These are phyloP conservation scores for Sporisorium sorghi DNA, from an alignment of 1,284 basidiomycete genomes.

Conservation along the genomic window DNA sequence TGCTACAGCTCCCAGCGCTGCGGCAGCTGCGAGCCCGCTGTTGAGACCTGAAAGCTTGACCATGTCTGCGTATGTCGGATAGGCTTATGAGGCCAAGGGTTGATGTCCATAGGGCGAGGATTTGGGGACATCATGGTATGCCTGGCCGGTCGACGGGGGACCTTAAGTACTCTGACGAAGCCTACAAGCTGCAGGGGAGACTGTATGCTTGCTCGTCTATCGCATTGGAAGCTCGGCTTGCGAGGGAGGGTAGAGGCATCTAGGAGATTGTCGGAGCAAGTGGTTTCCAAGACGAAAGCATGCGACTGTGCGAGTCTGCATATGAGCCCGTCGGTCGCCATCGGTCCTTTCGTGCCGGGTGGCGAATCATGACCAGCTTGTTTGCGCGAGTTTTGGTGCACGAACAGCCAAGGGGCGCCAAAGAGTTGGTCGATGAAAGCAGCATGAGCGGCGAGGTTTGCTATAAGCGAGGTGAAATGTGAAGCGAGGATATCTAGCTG, in stretches of 20 bases:
- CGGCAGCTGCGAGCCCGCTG: conserved; percentile 12
- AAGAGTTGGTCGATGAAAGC: not conserved
- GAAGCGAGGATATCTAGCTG: conserved; percentile 16
- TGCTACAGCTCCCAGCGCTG: conserved; percentile 9
- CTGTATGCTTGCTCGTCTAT: not conserved
- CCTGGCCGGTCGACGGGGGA: not conserved
- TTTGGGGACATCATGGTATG: not conserved
- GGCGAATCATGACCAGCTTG: not conserved
- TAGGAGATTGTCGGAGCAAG: not conserved
- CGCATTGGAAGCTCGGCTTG: not conserved
- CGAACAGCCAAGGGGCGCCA: not conserved
- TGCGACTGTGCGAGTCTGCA: not conserved
- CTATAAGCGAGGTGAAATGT: conserved; percentile 8
- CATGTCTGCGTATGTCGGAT: not conserved
- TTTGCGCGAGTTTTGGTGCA: too few relatives aligned
- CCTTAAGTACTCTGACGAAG: not conserved
- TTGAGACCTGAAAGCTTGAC: conserved; percentile 20
- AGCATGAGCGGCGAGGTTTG: not conserved
- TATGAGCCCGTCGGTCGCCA: not conserved
- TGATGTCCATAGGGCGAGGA: not conserved
- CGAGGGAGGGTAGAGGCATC: too few relatives aligned
- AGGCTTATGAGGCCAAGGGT: too few relatives aligned
- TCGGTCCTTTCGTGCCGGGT: not conserved
- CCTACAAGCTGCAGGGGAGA: not conserved
- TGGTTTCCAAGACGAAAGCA: not conserved